Percentiles rank a stretch among this genome's conserved stretches.
Evolutionary conservation across 1,284 basidiomycete genomes (phyloP).

Genomic region (Boletus sp.): DNA sequence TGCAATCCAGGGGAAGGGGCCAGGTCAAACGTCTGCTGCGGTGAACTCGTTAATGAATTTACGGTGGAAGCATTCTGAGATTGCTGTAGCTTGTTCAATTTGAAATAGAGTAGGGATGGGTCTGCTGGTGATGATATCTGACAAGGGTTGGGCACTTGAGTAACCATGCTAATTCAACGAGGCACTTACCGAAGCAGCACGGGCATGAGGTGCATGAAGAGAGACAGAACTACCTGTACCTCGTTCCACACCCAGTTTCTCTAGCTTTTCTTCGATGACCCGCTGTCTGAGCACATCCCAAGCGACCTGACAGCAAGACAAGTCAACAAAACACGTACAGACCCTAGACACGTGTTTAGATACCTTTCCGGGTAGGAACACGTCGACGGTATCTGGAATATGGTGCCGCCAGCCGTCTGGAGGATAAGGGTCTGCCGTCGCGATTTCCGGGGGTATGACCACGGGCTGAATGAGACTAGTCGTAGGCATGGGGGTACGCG

Average conservation of each 20-base stretch:
- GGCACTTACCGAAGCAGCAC: conserved; percentile 72
- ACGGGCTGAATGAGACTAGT: conserved; percentile 45
- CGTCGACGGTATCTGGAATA: conserved; percentile 70
- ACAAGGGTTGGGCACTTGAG: conserved; percentile 10
- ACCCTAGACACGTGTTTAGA: conserved; percentile 12
- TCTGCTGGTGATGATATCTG: conserved; percentile 87
- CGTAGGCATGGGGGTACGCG: conserved; percentile 57
- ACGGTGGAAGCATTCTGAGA: conserved; percentile 59
- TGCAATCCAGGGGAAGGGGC: conserved; percentile 56
- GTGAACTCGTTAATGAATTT: conserved; percentile 63
- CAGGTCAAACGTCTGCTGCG: conserved; percentile 56
- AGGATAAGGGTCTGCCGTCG: conserved; percentile 61
- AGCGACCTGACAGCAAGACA: conserved; percentile 48
- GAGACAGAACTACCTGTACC: conserved; percentile 59
- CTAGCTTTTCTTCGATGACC: conserved; percentile 77
- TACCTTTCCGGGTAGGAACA: conserved; percentile 83
- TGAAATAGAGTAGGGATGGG: conserved; percentile 75
- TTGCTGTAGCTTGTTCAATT: conserved; percentile 79
- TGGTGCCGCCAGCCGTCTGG: conserved; percentile 58
- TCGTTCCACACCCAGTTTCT: conserved; percentile 74
- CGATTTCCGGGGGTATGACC: conserved; percentile 50
- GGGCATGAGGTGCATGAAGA: conserved; percentile 71
- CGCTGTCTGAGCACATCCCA: conserved; percentile 74
- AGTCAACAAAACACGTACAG: conserved; percentile 16
- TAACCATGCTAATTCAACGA: conserved; percentile 26